These are phyloP conservation scores for Naganishia randhawae DNA, from an alignment of 768 basidiomycete genomes.

Conservation along the genomic window DNA sequence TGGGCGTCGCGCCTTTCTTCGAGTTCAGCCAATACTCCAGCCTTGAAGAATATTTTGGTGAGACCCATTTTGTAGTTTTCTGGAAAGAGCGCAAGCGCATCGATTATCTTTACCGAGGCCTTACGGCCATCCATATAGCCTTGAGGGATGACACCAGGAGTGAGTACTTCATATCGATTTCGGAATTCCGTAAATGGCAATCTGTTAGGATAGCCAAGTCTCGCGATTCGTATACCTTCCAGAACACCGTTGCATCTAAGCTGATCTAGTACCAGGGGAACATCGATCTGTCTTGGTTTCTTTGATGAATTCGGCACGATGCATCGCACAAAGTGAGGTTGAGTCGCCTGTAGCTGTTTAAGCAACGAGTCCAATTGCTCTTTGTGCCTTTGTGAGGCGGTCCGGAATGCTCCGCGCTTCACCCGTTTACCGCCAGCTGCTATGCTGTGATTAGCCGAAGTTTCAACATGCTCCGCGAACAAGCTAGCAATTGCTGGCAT, in stretches of 20 bases:
- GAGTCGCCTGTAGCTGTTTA: conserved; percentile 83
- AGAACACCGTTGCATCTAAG: conserved; percentile 97
- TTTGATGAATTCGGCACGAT: conserved; percentile 93
- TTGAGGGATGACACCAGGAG: conserved; percentile 83
- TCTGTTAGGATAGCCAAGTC: conserved; percentile 93
- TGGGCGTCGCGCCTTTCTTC: conserved; percentile 85
- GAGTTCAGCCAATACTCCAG: conserved; percentile 90
- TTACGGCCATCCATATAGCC: conserved; percentile 98
- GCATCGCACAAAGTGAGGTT: conserved; percentile 96
- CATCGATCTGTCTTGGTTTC: conserved; percentile 84
- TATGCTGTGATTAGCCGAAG: conserved; percentile 41
- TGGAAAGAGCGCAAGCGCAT: conserved; percentile 80
- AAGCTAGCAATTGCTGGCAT: conserved; percentile 76
- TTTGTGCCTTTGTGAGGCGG: conserved; percentile 89
- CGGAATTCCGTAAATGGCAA: conserved; percentile 96
- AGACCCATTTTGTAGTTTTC: conserved; percentile 83
- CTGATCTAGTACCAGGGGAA: conserved; percentile 92
- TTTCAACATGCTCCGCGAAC: conserved; percentile 74
- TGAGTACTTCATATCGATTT: conserved; percentile 91
- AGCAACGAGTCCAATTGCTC: conserved; percentile 90
- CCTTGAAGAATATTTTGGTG: conserved; percentile 99
- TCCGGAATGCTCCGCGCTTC: conserved; percentile 96
- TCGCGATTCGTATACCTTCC: conserved; percentile 95
- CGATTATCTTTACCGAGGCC: conserved; percentile 85
- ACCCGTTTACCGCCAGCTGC: conserved; percentile 51